A percentile compares a stretch with the other conserved stretches of the same genome.
Conservation (phyloP, 139 green algal species). For the Raphidocelis subcapitata region DNA sequence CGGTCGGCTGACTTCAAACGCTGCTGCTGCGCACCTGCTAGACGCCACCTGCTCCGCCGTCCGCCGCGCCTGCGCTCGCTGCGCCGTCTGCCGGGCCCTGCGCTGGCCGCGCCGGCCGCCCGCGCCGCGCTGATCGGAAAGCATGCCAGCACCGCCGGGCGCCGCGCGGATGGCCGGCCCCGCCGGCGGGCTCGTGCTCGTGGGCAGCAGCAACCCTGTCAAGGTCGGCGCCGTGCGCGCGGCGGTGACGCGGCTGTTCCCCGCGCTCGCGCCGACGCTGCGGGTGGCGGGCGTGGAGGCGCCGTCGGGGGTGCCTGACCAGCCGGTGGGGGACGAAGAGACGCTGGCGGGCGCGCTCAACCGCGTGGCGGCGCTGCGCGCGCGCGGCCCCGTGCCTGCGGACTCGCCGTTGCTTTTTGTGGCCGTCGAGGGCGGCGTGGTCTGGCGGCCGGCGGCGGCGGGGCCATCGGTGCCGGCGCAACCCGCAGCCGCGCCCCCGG, state of each 20-base stretch:
- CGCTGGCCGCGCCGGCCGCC: too few species aligned
- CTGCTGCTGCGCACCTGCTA: too few species aligned
- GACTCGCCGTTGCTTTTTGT: constrained; percentile 14
- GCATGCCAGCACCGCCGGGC: too few species aligned
- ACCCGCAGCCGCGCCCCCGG: too few species aligned
- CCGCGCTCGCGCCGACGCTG: not conserved
- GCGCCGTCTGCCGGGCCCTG: too few species aligned
- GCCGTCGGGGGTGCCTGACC: constrained; percentile 27
- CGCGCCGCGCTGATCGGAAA: too few species aligned
- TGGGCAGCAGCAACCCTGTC: constrained; percentile 24
- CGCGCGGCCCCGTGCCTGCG: not conserved
- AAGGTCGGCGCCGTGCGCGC: constrained; percentile 9
- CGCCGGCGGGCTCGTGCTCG: too few species aligned
- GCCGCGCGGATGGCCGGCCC: too few species aligned
- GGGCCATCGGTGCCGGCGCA: too few species aligned
- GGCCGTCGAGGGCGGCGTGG: constrained; percentile 41
- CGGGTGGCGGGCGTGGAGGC: constrained; percentile 14
- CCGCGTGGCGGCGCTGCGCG: constrained; percentile 20
- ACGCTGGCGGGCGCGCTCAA: constrained; percentile 38
- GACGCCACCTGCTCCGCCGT: too few species aligned
- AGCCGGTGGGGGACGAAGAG: constrained; percentile 40
- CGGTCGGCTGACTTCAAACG: too few species aligned
- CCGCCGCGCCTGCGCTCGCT: too few species aligned
- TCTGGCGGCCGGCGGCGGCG: not conserved
- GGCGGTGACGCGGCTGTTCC: constrained; percentile 2